These are phyloP conservation scores for Botrytis hyacinthi DNA, from an alignment of 2,329 filamentous ascomycete species.

Conservation along the genomic window DNA sequence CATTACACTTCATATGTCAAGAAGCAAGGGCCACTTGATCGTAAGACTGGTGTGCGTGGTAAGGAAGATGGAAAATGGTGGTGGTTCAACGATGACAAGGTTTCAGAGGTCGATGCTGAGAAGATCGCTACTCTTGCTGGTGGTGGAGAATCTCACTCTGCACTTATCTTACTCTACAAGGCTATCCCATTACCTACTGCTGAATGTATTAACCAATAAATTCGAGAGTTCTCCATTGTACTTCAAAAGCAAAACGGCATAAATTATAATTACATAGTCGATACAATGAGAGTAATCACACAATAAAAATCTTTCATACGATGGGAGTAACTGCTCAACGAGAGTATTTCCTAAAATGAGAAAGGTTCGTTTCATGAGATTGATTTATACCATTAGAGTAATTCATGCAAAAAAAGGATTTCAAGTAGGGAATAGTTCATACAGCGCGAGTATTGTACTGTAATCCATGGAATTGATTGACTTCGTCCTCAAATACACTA, in stretches of 20 bases:
- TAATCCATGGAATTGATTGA: background rate
- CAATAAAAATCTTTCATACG: background rate
- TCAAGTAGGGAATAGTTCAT: background rate
- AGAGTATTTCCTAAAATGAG: background rate
- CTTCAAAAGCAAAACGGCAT: background rate
- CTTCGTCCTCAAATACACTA: background rate
- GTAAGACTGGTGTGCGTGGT: conserved; percentile 71
- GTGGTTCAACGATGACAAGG: conserved; percentile 99
- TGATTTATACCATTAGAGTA: background rate
- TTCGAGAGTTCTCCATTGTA: background rate
- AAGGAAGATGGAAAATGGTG: conserved; percentile 96
- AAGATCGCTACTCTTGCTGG: conserved; percentile 89
- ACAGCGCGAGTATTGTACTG: background rate
- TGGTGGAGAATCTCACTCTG: conserved; percentile 83
- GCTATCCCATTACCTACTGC: conserved; percentile 66
- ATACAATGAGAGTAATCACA: background rate
- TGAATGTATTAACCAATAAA: conserved; percentile 42
- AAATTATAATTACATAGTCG: background rate
- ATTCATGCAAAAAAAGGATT: background rate
- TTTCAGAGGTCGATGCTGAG: conserved; percentile 84
- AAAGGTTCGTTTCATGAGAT: background rate
- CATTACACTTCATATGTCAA: conserved; percentile 99
- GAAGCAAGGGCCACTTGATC: conserved; percentile 73
- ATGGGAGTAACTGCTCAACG: background rate
- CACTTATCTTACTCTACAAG: conserved; percentile 75